Evolutionary conservation across 805 yeast genomes (phyloP).

Genomic region (Nakazawaea laoshanensis): DNA sequence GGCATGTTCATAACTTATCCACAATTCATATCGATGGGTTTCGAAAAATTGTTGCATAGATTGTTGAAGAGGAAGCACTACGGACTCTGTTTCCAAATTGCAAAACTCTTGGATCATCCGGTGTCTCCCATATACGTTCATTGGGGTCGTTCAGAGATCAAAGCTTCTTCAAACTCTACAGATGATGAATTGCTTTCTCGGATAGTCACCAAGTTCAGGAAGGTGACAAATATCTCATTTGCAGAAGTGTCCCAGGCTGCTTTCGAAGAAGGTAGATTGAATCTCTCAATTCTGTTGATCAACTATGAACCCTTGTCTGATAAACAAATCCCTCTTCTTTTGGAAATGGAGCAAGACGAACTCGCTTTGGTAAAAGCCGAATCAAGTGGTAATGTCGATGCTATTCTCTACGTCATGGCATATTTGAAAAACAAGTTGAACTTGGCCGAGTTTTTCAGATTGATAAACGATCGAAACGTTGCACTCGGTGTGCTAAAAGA

Average conservation of each 20-base stretch:
- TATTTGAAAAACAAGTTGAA: constrained; percentile 47
- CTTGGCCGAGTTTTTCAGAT: constrained; percentile 58
- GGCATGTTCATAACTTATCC: constrained; percentile 60
- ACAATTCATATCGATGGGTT: constrained; percentile 43
- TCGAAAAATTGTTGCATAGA: constrained; percentile 46
- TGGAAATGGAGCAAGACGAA: constrained; percentile 66
- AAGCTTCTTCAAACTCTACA: constrained; percentile 36
- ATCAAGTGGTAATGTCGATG: constrained; percentile 50
- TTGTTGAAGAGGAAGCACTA: constrained; percentile 54
- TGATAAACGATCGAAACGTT: constrained; percentile 40
- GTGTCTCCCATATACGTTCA: constrained; percentile 49
- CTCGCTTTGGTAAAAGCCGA: constrained; percentile 62
- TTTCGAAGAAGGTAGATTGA: constrained; percentile 71
- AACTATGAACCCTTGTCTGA: constrained; percentile 58
- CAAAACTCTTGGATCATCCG: constrained; percentile 39
- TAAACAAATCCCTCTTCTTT: constrained; percentile 52
- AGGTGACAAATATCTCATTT: constrained; percentile 37
- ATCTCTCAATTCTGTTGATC: constrained; percentile 59
- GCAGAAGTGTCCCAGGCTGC: constrained; percentile 57
- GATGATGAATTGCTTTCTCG: constrained; percentile 52
- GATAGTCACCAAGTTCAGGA: constrained; percentile 37
- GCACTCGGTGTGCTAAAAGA: constrained; percentile 30
- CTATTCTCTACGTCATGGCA: constrained; percentile 49
- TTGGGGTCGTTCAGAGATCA: constrained; percentile 77
- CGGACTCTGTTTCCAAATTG: constrained; percentile 53